Percentiles rank a stretch among this genome's conserved stretches.
Conservation (phyloP, 257 asterid species). For the Lycium barbarum region DNA sequence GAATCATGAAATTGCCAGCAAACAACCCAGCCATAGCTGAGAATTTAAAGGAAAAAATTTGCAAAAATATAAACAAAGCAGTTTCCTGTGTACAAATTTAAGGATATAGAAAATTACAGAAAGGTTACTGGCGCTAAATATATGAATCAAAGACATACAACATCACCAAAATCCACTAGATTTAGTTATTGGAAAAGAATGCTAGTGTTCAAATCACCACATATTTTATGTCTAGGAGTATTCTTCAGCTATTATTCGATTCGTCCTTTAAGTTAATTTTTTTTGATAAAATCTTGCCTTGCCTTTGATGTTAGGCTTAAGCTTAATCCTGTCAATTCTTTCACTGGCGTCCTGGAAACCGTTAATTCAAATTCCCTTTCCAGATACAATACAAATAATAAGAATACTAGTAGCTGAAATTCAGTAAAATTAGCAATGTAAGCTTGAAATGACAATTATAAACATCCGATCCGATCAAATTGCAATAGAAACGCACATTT, state of each 20-base stretch:
- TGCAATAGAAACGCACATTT: background rate
- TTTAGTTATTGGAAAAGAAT: background rate
- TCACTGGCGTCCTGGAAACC: background rate
- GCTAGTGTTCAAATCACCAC: background rate
- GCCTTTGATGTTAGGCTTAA: background rate
- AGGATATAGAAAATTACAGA: background rate
- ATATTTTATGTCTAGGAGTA: background rate
- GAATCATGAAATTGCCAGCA: background rate
- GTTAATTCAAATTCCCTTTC: slow-evolving; percentile 50
- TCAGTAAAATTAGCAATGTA: slow-evolving; percentile 18
- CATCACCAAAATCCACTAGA: background rate
- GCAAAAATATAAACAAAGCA: background rate
- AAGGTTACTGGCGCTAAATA: background rate
- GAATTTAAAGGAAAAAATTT: background rate
- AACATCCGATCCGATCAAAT: slow-evolving; percentile 29
- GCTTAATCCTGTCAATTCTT: background rate
- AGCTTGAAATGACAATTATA: background rate
- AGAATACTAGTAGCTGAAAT: slow-evolving; percentile 12
- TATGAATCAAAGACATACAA: background rate
- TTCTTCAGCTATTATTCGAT: background rate
- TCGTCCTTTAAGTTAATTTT: background rate
- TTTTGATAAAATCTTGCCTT: background rate
- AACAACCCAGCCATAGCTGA: slow-evolving; percentile 3
- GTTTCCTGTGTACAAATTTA: background rate
- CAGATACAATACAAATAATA: background rate